Base-by-base conservation (phyloP, 306 rosid species). In the Medicago ruthenica region DNA sequence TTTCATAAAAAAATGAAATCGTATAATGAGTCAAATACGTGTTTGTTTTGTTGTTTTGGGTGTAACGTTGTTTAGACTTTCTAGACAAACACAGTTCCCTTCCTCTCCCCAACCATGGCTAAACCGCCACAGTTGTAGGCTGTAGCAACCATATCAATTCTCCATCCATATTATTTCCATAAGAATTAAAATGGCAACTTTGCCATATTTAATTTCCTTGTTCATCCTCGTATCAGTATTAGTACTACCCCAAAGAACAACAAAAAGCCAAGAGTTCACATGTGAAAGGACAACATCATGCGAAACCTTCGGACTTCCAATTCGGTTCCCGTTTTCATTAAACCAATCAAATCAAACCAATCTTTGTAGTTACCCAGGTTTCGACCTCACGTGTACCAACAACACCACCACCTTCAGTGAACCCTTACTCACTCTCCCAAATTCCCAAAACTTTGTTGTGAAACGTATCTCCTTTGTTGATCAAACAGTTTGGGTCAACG, bases 401-500 rank as follows among this genome's bases (percentile, higher is more conserved):
- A 44, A 0, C 55, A 62, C n/a, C 9, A 39, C 12, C 0, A 41
- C 0, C 6, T n/a, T 18, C 6, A 39, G 57, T 9, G 61, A 81
- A 65, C 80, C 84, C 0, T 18, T 76, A 17, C 13, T 81, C n/a
- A 50, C 50, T 17, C 77, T 76, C 12, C 76, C 82, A 3, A 12
- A 73, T 39, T 48, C 82, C 5, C 63, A 75, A 3, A 7, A 60
- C 17, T 70, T 76, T 17, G 17, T 5, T 0, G 70, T 81, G 1
- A 81, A 60, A 54, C 40, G 15, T 8, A 67, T 73, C 6, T 78
- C 86, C 0, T 16, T 40, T 0, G 73, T 27, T 0, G 45, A 59
- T 3, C 83, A 78, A 61, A 36, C 0, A 16, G 14, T 82, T 59
- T 67, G 63, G 82, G 71, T 82, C 57, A 78, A 74, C 34, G 86